Base-by-base conservation (phyloP, 2,329 filamentous ascomycete species). In the Neofusicoccum sp. region DNA sequence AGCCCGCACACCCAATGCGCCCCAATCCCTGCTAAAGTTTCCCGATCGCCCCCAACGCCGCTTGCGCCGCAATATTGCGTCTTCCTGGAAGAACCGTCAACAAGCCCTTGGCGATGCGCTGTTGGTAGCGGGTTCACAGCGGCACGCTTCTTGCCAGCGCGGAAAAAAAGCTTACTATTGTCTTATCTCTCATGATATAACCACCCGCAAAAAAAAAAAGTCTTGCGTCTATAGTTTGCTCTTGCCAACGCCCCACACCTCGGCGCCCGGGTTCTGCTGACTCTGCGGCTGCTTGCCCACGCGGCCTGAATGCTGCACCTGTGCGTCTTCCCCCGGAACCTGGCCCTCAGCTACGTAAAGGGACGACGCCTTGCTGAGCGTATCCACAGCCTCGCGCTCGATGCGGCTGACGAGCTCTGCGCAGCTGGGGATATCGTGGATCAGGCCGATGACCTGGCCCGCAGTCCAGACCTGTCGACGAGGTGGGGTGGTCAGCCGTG, bases 401-500 rank as follows among this genome's bases (percentile, higher is more conserved):
- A 82, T 81, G 16, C 79, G 72, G 36, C 64, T 70, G 5, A 81
- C 65, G 12, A 82, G 73, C 45, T 74, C 78, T 36, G 73, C 73
- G 65, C 80, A 81, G 1, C 78, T 79, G 1, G 79, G 79, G 34
- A 82, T 78, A 61, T 82, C 79, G 62, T 82, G 78, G 63, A 82
- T 82, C 14, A 82, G 69, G 8, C 80, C 80, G 53, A 99, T 96
- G 66, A 98, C 93, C 74, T 97, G 93, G 9, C 95, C 95, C 7
- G 93, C 92, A 20, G 95, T 98, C 95, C 95, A 98, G 40, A 97
- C 90, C 89, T 93, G 68, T n/a, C n/a, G n/a, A n/a, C n/a, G n/a
- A n/a, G n/a, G n/a, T n/a, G n/a, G n/a, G n/a, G n/a, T n/a, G n/a
- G n/a, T n/a, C n/a, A n/a, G n/a, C n/a, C n/a, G n/a, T n/a, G n/a